Conservation (phyloP, 192 early-diverging fungal species). For the Podila clonocystis region DNA sequence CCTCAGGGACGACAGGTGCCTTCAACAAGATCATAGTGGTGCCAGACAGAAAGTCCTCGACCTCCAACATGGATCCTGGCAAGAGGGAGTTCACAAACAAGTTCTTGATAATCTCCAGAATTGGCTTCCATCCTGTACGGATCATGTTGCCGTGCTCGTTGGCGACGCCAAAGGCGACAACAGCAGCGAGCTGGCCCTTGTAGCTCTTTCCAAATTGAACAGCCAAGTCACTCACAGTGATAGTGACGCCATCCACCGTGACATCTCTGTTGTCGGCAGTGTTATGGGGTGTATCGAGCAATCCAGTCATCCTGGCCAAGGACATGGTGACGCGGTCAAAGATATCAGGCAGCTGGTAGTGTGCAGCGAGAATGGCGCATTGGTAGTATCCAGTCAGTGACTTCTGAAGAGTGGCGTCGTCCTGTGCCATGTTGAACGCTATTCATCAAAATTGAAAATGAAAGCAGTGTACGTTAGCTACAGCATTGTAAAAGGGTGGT, state of each 20-base stretch:
- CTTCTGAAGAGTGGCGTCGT: constrained; percentile 81
- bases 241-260: constrained; percentile 53
- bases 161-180: constrained; percentile 85
- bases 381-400: constrained; percentile 83
- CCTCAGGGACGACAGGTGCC: constrained; percentile 40
- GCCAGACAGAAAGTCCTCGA: constrained; percentile 80
- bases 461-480: background rate
- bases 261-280: constrained; percentile 61
- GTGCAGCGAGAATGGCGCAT: constrained; percentile 75
- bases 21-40: constrained; percentile 74
- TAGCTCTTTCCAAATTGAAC: constrained; percentile 92
- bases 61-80: constrained; percentile 70
- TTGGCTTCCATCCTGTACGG: constrained; percentile 74
- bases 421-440: constrained; percentile 87
- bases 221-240: constrained; percentile 69
- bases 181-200: constrained; percentile 89
- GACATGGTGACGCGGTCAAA: constrained; percentile 83
- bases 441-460: background rate
- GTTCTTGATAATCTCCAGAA: constrained; percentile 78
- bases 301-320: constrained; percentile 79
- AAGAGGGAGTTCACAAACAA: constrained; percentile 83
- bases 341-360: constrained; percentile 77
- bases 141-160: constrained; percentile 75
- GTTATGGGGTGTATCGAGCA: constrained; percentile 64
- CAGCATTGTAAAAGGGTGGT: constrained; percentile 28